phyloP scores from a whole-genome alignment of 148 eudicot genomes.

The Chenopodium formosanum region DNA sequence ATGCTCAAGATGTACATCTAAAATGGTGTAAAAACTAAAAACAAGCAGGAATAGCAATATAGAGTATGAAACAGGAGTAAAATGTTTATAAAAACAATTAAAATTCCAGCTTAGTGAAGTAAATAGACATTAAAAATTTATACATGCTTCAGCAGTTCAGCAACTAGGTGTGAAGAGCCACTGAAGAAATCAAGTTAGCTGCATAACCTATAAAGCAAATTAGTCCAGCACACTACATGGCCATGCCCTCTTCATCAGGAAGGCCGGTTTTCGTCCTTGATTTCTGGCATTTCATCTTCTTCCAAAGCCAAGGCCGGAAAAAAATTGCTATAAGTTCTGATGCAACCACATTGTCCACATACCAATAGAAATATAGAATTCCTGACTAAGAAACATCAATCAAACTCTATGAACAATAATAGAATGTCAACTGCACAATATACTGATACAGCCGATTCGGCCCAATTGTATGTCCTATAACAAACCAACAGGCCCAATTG shows the following conservation, averaged over 20 bases:
- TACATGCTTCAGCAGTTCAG: too few relatives aligned
- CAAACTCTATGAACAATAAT: neutral
- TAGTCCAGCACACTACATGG: conserved; percentile 47
- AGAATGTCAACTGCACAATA: neutral
- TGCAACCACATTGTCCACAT: neutral
- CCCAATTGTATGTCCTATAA: neutral
- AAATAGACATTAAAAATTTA: too few relatives aligned
- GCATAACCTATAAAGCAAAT: neutral
- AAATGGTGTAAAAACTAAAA: too few relatives aligned
- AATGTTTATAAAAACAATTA: too few relatives aligned
- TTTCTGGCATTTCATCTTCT: conserved; percentile 90
- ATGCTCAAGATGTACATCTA: too few relatives aligned
- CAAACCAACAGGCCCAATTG: neutral
- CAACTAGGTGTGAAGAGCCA: neutral
- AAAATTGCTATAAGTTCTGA: neutral
- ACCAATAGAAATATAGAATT: neutral
- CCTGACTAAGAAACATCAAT: neutral
- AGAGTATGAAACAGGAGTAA: too few relatives aligned
- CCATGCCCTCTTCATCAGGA: conserved; percentile 92
- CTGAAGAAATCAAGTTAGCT: neutral
- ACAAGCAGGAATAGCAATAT: too few relatives aligned
- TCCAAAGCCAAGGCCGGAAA: conserved; percentile 72
- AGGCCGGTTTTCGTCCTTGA: conserved; percentile 70
- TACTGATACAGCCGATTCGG: too few relatives aligned
- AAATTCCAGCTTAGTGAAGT: too few relatives aligned